These are phyloP conservation scores for Fusarium xylarioides DNA, from an alignment of 2,329 filamentous ascomycete genomes.

Conservation along the genomic window DNA sequence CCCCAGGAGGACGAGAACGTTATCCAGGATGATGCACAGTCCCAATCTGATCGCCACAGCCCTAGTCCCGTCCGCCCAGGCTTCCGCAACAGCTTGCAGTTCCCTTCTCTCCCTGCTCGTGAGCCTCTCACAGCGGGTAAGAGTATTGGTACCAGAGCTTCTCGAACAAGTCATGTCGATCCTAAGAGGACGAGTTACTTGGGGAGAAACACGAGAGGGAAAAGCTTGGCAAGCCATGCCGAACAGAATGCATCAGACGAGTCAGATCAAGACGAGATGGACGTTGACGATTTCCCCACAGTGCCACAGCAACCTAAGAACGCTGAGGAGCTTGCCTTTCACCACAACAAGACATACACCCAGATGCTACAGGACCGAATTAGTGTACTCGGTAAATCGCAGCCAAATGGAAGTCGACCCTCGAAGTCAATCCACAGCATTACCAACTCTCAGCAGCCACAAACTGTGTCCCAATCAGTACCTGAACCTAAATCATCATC, in stretches of 20 bases:
- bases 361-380: constrained; percentile 94
- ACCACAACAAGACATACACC: constrained; percentile 89
- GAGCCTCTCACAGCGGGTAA: constrained; percentile 88
- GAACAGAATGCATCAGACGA: constrained; percentile 57
- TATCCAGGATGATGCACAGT: constrained; percentile 59
- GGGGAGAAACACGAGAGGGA: constrained; percentile 76
- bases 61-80: constrained; percentile 80
- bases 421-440: constrained; percentile 59
- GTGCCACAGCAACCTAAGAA: constrained; percentile 51
- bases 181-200: constrained; percentile 77
- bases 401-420: constrained; percentile 56
- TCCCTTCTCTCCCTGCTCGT: constrained; percentile 89
- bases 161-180: constrained; percentile 82
- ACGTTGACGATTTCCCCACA: constrained; percentile 58
- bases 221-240: constrained; percentile 67
- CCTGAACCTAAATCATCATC: constrained; percentile 44
- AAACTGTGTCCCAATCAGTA: constrained; percentile 41
- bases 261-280: constrained; percentile 62
- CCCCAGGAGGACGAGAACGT: constrained; percentile 12
- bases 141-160: constrained; percentile 77
- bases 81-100: constrained; percentile 91
- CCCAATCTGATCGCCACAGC: constrained; percentile 67
- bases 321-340: constrained; percentile 52
- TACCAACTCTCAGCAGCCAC: constrained; percentile 45
- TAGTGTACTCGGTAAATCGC: constrained; percentile 72